Conservation (phyloP, 805 yeast species). For the Saccharomyces mikatae region DNA sequence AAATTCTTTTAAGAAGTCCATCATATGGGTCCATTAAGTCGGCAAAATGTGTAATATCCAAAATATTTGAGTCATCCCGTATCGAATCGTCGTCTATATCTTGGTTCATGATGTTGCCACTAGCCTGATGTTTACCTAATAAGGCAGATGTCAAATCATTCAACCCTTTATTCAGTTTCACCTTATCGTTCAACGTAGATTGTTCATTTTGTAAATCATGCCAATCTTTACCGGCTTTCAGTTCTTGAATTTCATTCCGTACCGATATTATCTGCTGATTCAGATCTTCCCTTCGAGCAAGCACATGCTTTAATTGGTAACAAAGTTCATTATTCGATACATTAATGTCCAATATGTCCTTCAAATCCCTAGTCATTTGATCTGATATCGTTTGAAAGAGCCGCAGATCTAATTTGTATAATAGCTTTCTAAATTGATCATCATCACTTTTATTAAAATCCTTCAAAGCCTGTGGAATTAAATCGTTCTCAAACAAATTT, state of each 20-base stretch:
- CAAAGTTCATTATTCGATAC: conserved; percentile 26
- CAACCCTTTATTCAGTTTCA: conserved; percentile 10
- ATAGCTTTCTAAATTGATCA: conserved; percentile 10
- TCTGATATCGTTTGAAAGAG: conserved; percentile 17
- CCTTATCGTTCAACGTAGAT: conserved; percentile 7
- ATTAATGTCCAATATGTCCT: conserved; percentile 27
- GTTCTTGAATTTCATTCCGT: conserved; percentile 8
- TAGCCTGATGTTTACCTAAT: conserved; percentile 1
- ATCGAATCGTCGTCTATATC: neutral
- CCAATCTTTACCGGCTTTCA: conserved; percentile 13
- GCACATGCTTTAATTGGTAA: conserved; percentile 16
- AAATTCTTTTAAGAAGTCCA: conserved; percentile 13
- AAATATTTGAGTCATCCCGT: conserved; percentile 1
- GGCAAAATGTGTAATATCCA: conserved; percentile 5
- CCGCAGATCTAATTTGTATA: conserved; percentile 23
- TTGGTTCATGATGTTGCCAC: neutral
- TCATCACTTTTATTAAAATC: conserved; percentile 14
- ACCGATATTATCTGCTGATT: conserved; percentile 13
- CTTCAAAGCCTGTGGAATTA: conserved; percentile 20
- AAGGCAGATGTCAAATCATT: conserved; percentile 8
- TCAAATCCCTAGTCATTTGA: conserved; percentile 17
- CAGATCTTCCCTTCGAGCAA: conserved; percentile 10
- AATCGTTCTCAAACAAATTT: conserved; percentile 15
- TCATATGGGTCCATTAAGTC: conserved; percentile 14
- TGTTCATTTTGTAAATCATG: conserved; percentile 12